Evolutionary conservation across 2,329 filamentous ascomycete genomes (phyloP).

Genomic region (Fusarium nygamai): DNA sequence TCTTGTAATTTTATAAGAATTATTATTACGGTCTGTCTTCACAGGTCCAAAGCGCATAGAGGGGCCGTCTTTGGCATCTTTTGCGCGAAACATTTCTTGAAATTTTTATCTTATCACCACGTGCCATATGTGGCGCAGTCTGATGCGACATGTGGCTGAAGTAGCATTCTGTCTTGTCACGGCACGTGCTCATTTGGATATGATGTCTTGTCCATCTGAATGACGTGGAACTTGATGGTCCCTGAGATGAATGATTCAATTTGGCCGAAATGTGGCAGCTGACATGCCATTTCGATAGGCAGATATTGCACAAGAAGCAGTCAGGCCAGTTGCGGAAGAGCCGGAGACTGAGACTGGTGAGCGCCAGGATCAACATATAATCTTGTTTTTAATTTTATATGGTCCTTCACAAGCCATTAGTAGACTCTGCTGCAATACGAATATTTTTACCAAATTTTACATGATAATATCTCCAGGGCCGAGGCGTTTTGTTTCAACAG

Average conservation of each 20-base stretch:
- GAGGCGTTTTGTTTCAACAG: conserved; percentile 14
- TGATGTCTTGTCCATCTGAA: background rate
- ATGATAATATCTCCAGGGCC: conserved; percentile 1
- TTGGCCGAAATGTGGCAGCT: conserved; percentile 3
- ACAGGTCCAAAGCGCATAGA: conserved; percentile 28
- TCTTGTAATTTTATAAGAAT: background rate
- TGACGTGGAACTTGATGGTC: conserved; percentile 20
- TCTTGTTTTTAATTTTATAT: conserved; percentile 32
- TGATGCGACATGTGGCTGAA: background rate
- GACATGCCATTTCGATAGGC: conserved; percentile 7
- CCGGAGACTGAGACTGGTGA: conserved; percentile 8
- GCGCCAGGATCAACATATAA: conserved; percentile 9
- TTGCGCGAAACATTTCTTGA: conserved; percentile 44
- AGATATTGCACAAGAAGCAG: conserved; percentile 13
- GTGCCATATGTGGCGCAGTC: conserved; percentile 33
- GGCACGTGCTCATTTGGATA: conserved; percentile 14
- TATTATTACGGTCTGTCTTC: background rate
- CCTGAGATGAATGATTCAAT: conserved; percentile 4
- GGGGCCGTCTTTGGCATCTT: conserved; percentile 20
- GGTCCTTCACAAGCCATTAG: background rate
- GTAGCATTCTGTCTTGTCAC: background rate
- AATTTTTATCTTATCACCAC: conserved; percentile 49
- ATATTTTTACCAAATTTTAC: background rate
- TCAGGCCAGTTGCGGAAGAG: conserved; percentile 27
- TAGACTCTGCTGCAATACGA: background rate